Conservation (phyloP, 345 rosid species). For the Salix viminalis region DNA sequence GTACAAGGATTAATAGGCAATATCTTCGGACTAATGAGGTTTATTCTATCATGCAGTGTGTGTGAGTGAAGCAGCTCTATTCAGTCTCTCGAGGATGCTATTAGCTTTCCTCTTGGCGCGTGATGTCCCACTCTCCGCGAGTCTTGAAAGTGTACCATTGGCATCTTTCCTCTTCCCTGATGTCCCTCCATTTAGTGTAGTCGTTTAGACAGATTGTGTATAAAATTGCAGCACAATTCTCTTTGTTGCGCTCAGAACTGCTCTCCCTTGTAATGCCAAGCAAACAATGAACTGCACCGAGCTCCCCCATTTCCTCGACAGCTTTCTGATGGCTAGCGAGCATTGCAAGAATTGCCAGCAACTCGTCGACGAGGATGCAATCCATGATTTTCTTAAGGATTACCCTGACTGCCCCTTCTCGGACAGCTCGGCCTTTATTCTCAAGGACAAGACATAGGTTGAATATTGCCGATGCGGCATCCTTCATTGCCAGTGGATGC, state of each 20-base stretch:
- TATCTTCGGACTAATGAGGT: not conserved
- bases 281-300: slow-evolving; percentile 40
- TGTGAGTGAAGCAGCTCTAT: slow-evolving; percentile 18
- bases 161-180: slow-evolving; percentile 37
- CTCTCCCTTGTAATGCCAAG: slow-evolving; percentile 41
- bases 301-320: slow-evolving; percentile 35
- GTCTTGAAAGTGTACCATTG: slow-evolving; percentile 37
- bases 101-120: slow-evolving; percentile 57
- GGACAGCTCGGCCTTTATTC: slow-evolving; percentile 37
- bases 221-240: slow-evolving; percentile 48
- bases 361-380: slow-evolving; percentile 38
- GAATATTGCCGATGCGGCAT: slow-evolving; percentile 46
- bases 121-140: slow-evolving; percentile 35
- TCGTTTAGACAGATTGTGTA: slow-evolving; percentile 35
- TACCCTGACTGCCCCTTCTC: slow-evolving; percentile 36
- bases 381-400: slow-evolving; percentile 35
- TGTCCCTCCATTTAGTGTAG: slow-evolving; percentile 10
- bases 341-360: slow-evolving; percentile 42
- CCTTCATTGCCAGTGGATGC: slow-evolving; percentile 32
- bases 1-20: not conserved
- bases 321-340: slow-evolving; percentile 37
- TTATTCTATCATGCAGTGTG: slow-evolving; percentile 14
- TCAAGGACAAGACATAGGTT: slow-evolving; percentile 31
- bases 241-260: slow-evolving; percentile 28
- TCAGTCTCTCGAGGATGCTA: slow-evolving; percentile 35